Conservation (phyloP, 768 basidiomycete genomes). For the Solioccasus polychromus region DNA sequence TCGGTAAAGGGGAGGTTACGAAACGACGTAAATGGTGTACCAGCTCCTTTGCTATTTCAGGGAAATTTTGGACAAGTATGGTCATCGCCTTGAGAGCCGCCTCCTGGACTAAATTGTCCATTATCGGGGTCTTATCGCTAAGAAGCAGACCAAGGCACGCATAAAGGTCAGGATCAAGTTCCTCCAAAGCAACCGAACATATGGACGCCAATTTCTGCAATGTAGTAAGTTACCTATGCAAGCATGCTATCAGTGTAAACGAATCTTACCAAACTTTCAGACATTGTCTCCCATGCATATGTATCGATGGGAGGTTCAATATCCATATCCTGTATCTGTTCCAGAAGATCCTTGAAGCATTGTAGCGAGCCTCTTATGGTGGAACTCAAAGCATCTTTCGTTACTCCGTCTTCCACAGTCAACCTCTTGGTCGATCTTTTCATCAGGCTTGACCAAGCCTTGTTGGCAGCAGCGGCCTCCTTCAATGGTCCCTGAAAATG, state of each 20-base stretch:
- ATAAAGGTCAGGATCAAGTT: conserved; percentile 68
- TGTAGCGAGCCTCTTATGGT: conserved; percentile 65
- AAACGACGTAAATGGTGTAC: conserved; percentile 81
- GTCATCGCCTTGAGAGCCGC: conserved; percentile 85
- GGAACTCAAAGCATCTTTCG: conserved; percentile 40
- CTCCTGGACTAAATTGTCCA: conserved; percentile 83
- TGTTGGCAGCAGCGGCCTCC: conserved; percentile 83
- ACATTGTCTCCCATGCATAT: conserved; percentile 93
- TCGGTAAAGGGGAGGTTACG: conserved; percentile 80
- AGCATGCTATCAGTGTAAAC: not conserved
- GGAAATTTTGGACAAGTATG: conserved; percentile 84
- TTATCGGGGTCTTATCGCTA: conserved; percentile 77
- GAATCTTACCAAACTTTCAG: conserved; percentile 72
- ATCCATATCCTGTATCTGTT: conserved; percentile 83
- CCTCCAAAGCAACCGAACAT: conserved; percentile 68
- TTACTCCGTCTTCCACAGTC: conserved; percentile 37
- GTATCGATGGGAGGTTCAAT: conserved; percentile 75
- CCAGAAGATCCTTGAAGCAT: conserved; percentile 72
- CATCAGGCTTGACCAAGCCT: conserved; percentile 72
- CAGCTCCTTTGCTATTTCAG: conserved; percentile 71
- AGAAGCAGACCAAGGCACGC: conserved; percentile 69
- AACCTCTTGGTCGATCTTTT: conserved; percentile 42
- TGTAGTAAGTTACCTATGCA: not conserved
- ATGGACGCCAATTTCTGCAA: conserved; percentile 80
- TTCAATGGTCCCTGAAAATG: conserved; percentile 29